Conservation (phyloP, 2,329 filamentous ascomycete genomes). For the Sphaerulina populicola region DNA sequence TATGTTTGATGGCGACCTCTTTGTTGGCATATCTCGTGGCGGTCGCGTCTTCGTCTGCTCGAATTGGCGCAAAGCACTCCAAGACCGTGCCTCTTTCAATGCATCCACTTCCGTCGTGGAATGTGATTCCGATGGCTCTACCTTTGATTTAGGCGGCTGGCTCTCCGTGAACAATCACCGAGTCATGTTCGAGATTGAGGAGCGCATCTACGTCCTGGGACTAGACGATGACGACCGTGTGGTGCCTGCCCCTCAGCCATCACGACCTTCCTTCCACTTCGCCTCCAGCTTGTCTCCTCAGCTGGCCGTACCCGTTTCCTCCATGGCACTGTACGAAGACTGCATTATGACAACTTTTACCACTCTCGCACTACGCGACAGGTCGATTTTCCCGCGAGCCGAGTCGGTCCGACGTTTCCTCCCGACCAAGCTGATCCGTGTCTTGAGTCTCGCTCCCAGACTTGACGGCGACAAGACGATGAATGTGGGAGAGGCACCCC, state of each 20-base stretch:
- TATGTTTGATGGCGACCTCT: conserved; percentile 36
- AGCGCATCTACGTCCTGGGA: conserved; percentile 38
- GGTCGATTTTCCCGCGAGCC: conserved; percentile 12
- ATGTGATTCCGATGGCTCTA: conserved; percentile 35
- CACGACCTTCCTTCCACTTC: conserved; percentile 22
- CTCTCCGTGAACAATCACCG: conserved; percentile 38
- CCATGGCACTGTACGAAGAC: conserved; percentile 43
- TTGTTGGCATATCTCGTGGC: conserved; percentile 40
- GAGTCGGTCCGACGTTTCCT: conserved; percentile 29
- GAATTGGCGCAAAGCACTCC: conserved; percentile 35
- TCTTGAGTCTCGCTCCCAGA: conserved; percentile 33
- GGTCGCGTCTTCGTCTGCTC: conserved; percentile 41
- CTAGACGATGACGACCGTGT: conserved; percentile 31
- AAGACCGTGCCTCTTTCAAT: conserved; percentile 5
- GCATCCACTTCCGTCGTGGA: conserved; percentile 34
- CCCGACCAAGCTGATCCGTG: conserved; percentile 37
- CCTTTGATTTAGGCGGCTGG: conserved; percentile 43
- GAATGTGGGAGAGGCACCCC: background rate
- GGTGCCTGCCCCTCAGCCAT: conserved; percentile 1
- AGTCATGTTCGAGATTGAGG: conserved; percentile 40
- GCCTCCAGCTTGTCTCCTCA: conserved; percentile 34
- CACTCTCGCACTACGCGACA: conserved; percentile 25
- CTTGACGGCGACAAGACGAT: background rate
- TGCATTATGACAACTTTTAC: conserved; percentile 43
- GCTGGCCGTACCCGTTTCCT: conserved; percentile 40